phyloP scores from a whole-genome alignment of 139 green algal genomes.

The Coelastrella sp. region DNA sequence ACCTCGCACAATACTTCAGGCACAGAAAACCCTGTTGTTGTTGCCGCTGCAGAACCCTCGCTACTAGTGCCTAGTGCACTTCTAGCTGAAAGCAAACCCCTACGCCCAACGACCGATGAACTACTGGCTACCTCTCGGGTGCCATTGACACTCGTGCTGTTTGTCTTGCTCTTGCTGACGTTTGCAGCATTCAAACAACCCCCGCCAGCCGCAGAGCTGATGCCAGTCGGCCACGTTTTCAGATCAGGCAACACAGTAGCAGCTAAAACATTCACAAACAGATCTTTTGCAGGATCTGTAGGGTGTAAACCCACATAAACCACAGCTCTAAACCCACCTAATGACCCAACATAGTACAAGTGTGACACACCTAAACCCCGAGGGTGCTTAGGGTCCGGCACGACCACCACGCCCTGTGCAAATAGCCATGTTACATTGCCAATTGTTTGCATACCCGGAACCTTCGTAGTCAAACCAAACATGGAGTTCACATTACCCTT shows the following conservation, averaged over 20 bases:
- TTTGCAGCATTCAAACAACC: neutral
- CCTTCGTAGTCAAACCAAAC: neutral
- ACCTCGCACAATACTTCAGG: neutral
- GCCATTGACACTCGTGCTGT: neutral
- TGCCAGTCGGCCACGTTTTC: neutral
- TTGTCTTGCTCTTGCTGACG: neutral
- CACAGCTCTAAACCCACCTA: slow-evolving; percentile 11
- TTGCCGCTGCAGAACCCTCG: neutral
- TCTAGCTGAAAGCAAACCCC: neutral
- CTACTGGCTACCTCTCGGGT: neutral
- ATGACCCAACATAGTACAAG: slow-evolving; percentile 39
- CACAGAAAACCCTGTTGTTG: neutral
- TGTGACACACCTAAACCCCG: slow-evolving; percentile 19
- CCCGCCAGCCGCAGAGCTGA: neutral
- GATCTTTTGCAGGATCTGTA: neutral
- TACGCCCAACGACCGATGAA: neutral
- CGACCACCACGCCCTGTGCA: slow-evolving; percentile 21
- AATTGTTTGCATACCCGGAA: neutral
- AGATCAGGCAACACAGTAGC: slow-evolving; percentile 18
- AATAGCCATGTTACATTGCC: neutral
- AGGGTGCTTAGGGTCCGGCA: neutral
- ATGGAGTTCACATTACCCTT: neutral
- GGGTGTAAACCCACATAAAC: slow-evolving; percentile 11
- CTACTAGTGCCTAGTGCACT: neutral
- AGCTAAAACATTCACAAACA: neutral